phyloP scores from a whole-genome alignment of 2,329 filamentous ascomycete species.

The Nigrograna mackinnonii region DNA sequence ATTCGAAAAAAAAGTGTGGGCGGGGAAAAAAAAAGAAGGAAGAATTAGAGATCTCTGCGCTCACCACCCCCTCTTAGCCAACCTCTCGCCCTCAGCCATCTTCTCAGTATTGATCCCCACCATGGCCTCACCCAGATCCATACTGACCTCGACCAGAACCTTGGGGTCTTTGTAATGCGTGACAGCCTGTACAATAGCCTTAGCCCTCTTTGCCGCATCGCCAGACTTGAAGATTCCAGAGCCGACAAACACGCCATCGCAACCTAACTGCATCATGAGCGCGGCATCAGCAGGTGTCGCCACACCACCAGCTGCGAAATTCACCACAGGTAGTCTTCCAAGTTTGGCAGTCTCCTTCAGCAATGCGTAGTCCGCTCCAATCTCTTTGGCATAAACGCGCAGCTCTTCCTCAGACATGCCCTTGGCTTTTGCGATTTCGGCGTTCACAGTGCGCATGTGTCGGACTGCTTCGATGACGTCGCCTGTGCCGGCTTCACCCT shows the following conservation, averaged over 20 bases:
- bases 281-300: constrained; percentile 98
- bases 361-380: constrained; percentile 76
- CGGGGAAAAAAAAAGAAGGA: too few species aligned
- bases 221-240: constrained; percentile 97
- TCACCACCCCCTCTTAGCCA: constrained; percentile 86
- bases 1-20: too few species aligned
- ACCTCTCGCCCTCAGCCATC: constrained; percentile 78
- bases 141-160: constrained; percentile 83
- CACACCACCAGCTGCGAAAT: constrained; percentile 98
- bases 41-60: too few species aligned
- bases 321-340: constrained; percentile 89
- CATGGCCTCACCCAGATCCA: constrained; percentile 95
- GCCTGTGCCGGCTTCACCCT: constrained; percentile 95
- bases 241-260: constrained; percentile 96
- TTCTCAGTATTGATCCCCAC: constrained; percentile 85
- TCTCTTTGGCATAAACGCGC: constrained; percentile 77
- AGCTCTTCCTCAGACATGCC: constrained; percentile 72
- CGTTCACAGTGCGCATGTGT: constrained; percentile 90
- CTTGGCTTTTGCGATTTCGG: constrained; percentile 75
- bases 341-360: constrained; percentile 86
- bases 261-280: constrained; percentile 98
- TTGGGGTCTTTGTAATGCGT: constrained; percentile 87
- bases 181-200: constrained; percentile 91
- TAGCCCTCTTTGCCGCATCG: constrained; percentile 84
- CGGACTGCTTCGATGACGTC: constrained; percentile 96